Evolutionary conservation across 2,329 filamentous ascomycete genomes (phyloP).

Genomic region (Ramularia collo-cygni): DNA sequence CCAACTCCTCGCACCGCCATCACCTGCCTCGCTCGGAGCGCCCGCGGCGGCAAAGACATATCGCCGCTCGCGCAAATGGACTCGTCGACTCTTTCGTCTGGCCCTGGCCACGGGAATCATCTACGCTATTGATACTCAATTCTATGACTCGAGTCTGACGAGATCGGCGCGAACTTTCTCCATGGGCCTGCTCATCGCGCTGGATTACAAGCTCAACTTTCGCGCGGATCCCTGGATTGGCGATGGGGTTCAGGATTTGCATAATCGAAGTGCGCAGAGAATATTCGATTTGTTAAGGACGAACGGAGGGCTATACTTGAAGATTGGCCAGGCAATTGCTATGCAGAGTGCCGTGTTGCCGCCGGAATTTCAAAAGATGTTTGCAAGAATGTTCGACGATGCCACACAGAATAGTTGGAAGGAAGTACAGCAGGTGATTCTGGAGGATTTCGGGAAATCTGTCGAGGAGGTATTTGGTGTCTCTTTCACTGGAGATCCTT

Average conservation of each 20-base stretch:
- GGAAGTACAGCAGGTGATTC: conserved; percentile 76
- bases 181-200: conserved; percentile 68
- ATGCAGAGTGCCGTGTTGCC: conserved; percentile 96
- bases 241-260: conserved; percentile 67
- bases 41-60: conserved; percentile 66
- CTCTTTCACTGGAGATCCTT: conserved; percentile 53
- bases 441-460: conserved; percentile 79
- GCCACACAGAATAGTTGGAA: conserved; percentile 87
- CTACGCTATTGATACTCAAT: conserved; percentile 63
- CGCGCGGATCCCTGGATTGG: conserved; percentile 68
- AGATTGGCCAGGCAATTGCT: conserved; percentile 95
- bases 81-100: conserved; percentile 62
- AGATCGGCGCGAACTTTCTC: conserved; percentile 77
- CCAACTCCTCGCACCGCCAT: conserved; percentile 50
- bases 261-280: conserved; percentile 74
- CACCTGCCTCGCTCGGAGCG: conserved; percentile 69
- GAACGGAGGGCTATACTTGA: conserved; percentile 92
- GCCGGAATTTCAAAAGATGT: conserved; percentile 94
- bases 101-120: conserved; percentile 53
- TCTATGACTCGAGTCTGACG: conserved; percentile 71
- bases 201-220: conserved; percentile 98
- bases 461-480: conserved; percentile 90
- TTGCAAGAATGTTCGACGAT: conserved; percentile 93
- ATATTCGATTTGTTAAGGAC: conserved; percentile 72
- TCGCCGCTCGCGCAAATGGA: conserved; percentile 63